A percentile compares a stretch with the other conserved stretches of the same genome.
Conservation (phyloP, 2,329 filamentous ascomycete species). For the Thermomyces lanuginosus region DNA sequence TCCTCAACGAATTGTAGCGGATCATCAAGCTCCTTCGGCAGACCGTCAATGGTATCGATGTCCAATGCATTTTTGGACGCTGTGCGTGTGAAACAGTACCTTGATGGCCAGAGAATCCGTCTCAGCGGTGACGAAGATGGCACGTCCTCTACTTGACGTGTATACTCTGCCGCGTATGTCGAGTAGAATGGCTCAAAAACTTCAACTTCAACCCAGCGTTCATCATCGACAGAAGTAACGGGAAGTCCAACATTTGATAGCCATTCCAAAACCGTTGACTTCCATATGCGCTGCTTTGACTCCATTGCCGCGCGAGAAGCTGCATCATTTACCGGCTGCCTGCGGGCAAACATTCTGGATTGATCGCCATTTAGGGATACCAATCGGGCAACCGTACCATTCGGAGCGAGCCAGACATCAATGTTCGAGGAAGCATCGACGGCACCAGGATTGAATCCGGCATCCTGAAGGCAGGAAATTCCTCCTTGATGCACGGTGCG, state of each 20-base stretch:
- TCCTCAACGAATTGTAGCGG: slow-evolving; percentile 28
- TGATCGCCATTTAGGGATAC: slow-evolving; percentile 13
- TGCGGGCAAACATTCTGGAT: slow-evolving; percentile 11
- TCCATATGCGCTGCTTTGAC: slow-evolving; percentile 18
- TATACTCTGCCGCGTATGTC: slow-evolving; percentile 18
- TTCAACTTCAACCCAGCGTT: slow-evolving; percentile 27
- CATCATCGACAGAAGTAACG: slow-evolving; percentile 15
- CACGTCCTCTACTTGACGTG: slow-evolving; percentile 13
- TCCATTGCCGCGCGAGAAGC: slow-evolving; percentile 3
- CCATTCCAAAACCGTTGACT: slow-evolving; percentile 21
- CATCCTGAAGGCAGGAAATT: slow-evolving; percentile 16
- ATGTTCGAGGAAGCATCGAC: slow-evolving; percentile 11
- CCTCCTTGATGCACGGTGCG: slow-evolving; percentile 22
- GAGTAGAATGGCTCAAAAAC: slow-evolving; percentile 25
- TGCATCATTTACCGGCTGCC: slow-evolving; percentile 7
- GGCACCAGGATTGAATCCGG: slow-evolving; percentile 10
- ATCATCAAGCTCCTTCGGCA: slow-evolving; percentile 13
- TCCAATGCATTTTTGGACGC: slow-evolving; percentile 4
- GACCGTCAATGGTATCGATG: slow-evolving; percentile 9
- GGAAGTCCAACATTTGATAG: slow-evolving; percentile 21
- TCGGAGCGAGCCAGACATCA: slow-evolving; percentile 27
- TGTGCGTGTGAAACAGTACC: slow-evolving; percentile 25
- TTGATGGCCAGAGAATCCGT: slow-evolving; percentile 30
- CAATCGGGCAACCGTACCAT: slow-evolving; percentile 21
- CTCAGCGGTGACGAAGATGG: slow-evolving; percentile 19